A percentile compares a stretch with the other conserved stretches of the same genome.
These are phyloP conservation scores for Boletales sp. DNA, from an alignment of 768 basidiomycete genomes.

Conservation along the genomic window DNA sequence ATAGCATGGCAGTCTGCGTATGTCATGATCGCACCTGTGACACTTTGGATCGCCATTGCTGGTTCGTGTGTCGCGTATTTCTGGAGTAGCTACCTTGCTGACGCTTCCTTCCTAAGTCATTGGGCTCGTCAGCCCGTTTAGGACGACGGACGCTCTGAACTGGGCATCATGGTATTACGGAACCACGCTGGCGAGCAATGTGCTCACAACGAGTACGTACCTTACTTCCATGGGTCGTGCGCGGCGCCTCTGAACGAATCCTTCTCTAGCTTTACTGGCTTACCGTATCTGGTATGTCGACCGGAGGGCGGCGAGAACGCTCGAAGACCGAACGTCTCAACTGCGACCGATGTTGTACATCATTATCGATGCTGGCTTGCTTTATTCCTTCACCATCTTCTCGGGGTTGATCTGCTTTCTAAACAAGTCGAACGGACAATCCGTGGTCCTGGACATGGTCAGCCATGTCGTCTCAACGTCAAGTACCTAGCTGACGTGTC, in stretches of 20 bases:
- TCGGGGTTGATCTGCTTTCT: not conserved
- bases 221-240: not conserved
- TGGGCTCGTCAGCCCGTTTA: too few species aligned
- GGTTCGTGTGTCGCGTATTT: not conserved
- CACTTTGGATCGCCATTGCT: not conserved
- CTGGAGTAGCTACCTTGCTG: too few species aligned
- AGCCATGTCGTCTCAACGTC: not conserved
- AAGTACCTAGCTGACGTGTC: too few species aligned
- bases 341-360: not conserved
- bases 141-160: too few species aligned
- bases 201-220: constrained; percentile 3
- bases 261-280: not conserved
- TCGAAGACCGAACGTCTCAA: not conserved
- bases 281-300: constrained; percentile 6
- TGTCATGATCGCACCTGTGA: not conserved
- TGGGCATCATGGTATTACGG: too few species aligned
- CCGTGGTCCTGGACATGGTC: constrained; percentile 6
- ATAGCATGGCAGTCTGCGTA: not conserved
- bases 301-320: not conserved
- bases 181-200: too few species aligned
- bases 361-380: constrained; percentile 5
- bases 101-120: too few species aligned
- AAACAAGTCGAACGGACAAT: constrained; percentile 4
- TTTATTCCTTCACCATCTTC: constrained; percentile 1
- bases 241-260: not conserved